Conservation (phyloP, 2,329 filamentous ascomycete genomes). For the Ophiostoma tasmaniense region DNA sequence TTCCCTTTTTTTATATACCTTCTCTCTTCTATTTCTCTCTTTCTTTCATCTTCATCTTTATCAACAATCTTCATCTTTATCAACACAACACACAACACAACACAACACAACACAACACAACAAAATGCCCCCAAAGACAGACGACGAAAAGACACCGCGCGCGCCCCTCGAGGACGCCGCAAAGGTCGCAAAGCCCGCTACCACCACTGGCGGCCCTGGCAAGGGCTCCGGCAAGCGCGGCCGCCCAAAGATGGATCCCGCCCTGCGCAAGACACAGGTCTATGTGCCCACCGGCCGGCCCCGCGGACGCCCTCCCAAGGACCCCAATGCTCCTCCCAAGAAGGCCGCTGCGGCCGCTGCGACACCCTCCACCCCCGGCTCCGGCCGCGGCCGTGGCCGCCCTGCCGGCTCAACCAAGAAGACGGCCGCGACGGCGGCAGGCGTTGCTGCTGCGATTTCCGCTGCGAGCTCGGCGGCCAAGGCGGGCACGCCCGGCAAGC, state of each 20-base stretch:
- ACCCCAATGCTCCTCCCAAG: constrained; percentile 19
- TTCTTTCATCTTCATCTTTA: not conserved
- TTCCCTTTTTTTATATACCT: not conserved
- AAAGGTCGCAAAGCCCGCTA: constrained; percentile 20
- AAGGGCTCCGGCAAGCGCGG: constrained; percentile 22
- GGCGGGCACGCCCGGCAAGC: constrained; percentile 18
- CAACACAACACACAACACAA: not conserved
- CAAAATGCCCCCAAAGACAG: constrained; percentile 19
- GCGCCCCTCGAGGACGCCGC: constrained; percentile 21
- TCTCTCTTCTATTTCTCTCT: not conserved
- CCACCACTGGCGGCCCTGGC: constrained; percentile 4
- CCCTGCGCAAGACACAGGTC: constrained; percentile 21
- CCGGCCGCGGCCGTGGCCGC: constrained; percentile 20
- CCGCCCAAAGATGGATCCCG: constrained; percentile 22
- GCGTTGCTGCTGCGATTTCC: constrained; percentile 9
- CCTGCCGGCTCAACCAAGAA: constrained; percentile 20
- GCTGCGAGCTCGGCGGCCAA: constrained; percentile 11
- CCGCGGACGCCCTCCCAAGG: constrained; percentile 22
- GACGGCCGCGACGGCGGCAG: constrained; percentile 6
- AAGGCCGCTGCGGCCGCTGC: not conserved
- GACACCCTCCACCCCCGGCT: constrained; percentile 4
- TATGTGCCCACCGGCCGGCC: constrained; percentile 23
- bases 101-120: not conserved
- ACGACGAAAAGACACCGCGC: constrained; percentile 14
- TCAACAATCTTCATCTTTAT: not conserved